These are phyloP conservation scores for Termitomyces sp. DNA, from an alignment of 768 basidiomycete species.

Conservation along the genomic window DNA sequence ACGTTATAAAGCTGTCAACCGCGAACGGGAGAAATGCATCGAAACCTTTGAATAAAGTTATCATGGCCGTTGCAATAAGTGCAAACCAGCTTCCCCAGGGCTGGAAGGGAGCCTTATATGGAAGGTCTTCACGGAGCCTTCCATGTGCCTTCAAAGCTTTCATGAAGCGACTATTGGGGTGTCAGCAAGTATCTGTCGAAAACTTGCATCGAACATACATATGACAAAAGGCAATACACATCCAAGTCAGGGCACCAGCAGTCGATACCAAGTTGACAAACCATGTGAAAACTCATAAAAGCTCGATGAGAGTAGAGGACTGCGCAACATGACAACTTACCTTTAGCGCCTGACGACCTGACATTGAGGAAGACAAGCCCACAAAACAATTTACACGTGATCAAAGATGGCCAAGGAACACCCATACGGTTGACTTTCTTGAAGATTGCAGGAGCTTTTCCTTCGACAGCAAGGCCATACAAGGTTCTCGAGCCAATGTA, in stretches of 20 bases:
- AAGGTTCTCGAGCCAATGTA: slow-evolving; percentile 46
- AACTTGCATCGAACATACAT: slow-evolving; percentile 33
- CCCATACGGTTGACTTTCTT: slow-evolving; percentile 37
- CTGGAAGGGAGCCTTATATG: slow-evolving; percentile 56
- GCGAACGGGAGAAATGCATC: slow-evolving; percentile 46
- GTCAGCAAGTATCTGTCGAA: background rate
- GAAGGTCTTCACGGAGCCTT: slow-evolving; percentile 34
- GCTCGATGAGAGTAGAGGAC: background rate
- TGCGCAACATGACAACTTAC: slow-evolving; percentile 20
- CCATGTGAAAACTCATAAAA: slow-evolving; percentile 38
- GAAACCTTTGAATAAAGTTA: slow-evolving; percentile 56
- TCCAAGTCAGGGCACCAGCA: slow-evolving; percentile 44
- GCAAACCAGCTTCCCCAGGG: slow-evolving; percentile 61
- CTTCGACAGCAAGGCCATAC: slow-evolving; percentile 43
- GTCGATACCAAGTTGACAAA: slow-evolving; percentile 45
- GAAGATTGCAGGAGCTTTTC: slow-evolving; percentile 43
- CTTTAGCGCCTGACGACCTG: slow-evolving; percentile 42
- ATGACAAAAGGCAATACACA: slow-evolving; percentile 51
- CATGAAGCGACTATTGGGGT: slow-evolving; percentile 33
- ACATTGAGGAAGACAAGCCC: slow-evolving; percentile 55
- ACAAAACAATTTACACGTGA: slow-evolving; percentile 51
- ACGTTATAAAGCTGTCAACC: slow-evolving; percentile 58
- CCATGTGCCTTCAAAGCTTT: slow-evolving; percentile 36
- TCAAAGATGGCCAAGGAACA: slow-evolving; percentile 46
- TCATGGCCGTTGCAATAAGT: slow-evolving; percentile 41